These are phyloP conservation scores for Beta lomatogona DNA, from an alignment of 179 eudicot species.

Conservation along the genomic window DNA sequence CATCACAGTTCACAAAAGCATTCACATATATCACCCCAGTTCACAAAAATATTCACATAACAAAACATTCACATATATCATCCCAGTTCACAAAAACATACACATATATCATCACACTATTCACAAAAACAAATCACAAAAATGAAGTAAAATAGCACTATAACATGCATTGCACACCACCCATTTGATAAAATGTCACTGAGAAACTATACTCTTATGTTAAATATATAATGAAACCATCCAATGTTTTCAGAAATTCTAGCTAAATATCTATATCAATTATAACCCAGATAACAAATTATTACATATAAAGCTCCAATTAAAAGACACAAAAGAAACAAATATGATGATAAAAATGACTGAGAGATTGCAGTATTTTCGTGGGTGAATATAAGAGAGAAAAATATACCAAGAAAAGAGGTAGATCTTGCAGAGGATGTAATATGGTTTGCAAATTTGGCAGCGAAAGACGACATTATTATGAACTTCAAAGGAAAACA, in stretches of 20 bases:
- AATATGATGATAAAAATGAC: background rate
- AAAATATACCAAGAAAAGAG: conserved; percentile 40
- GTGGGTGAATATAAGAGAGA: background rate
- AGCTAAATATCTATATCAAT: background rate
- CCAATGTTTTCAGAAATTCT: background rate
- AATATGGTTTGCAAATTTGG: conserved; percentile 37
- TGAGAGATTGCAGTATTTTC: background rate
- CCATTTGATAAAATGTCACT: conserved; percentile 29
- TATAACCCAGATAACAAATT: background rate
- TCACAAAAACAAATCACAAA: background rate
- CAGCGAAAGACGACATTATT: conserved; percentile 36
- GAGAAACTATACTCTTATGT: background rate
- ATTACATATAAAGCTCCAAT: background rate
- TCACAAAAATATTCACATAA: background rate
- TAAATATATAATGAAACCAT: background rate
- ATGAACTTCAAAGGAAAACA: background rate
- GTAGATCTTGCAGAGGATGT: conserved; percentile 33
- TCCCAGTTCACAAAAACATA: no score
- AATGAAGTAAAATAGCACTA: background rate
- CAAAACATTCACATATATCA: background rate
- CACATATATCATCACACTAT: no score
- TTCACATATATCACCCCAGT: no score
- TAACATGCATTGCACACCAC: conserved; percentile 21
- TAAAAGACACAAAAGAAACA: background rate
- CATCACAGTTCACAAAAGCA: conserved; percentile 3